These are phyloP conservation scores for Zoysia matrella DNA, from an alignment of 202 grass and related monocot genomes.

Conservation along the genomic window DNA sequence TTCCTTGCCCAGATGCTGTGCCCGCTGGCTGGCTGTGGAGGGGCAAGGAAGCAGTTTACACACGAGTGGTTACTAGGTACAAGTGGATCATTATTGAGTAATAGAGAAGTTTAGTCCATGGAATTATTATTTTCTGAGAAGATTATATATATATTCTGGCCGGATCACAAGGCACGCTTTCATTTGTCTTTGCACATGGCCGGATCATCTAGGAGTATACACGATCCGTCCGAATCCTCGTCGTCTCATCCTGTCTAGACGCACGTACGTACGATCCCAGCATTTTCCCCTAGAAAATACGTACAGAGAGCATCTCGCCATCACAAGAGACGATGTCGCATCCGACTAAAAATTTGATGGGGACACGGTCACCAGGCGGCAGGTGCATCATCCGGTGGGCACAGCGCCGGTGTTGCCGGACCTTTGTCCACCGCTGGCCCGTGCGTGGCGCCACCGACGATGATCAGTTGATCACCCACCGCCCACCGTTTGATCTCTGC, in stretches of 20 bases:
- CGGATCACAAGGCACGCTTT: not conserved
- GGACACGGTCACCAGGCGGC: not conserved
- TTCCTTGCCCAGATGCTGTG: slow-evolving; percentile 31
- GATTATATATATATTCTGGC: not conserved
- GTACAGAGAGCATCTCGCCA: not conserved
- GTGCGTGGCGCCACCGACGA: not conserved
- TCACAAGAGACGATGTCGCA: not conserved
- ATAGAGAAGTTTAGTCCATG: too few species aligned
- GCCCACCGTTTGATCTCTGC: not conserved
- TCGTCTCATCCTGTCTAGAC: not conserved
- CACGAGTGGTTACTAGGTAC: not conserved
- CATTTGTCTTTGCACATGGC: not conserved
- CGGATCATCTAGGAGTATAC: not conserved
- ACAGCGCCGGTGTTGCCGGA: not conserved
- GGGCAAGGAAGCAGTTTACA: slow-evolving; percentile 16
- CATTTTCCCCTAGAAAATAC: not conserved
- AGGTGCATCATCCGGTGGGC: not conserved
- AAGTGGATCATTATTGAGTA: not conserved
- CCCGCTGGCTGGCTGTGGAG: not conserved
- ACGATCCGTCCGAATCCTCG: not conserved
- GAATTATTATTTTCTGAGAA: not conserved
- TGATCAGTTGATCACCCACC: not conserved
- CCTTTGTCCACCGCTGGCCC: not conserved
- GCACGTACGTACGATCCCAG: not conserved
- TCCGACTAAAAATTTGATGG: not conserved